These are phyloP conservation scores for Globisporangium solare DNA, from an alignment of 352 stramenopile genomes.

Conservation along the genomic window DNA sequence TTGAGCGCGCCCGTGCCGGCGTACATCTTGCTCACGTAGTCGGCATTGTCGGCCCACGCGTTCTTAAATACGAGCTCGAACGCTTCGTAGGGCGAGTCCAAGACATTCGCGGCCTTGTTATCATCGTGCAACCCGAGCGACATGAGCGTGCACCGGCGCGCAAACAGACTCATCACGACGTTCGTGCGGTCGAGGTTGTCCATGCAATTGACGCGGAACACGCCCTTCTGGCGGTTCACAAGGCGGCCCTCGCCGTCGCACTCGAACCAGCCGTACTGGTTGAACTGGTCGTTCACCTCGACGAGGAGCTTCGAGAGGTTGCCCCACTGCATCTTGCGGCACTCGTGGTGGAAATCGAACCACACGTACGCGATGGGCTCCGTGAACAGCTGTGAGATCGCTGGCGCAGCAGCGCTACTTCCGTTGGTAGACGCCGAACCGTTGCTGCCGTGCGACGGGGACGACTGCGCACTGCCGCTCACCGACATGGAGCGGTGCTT, in stretches of 20 bases:
- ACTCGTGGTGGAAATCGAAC: conserved; percentile 98
- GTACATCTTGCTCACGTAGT: conserved; percentile 93
- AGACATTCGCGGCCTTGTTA: conserved; percentile 24
- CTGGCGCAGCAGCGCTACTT: not conserved
- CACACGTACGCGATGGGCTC: conserved; percentile 87
- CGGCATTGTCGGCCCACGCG: conserved; percentile 94
- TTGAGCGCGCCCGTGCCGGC: conserved; percentile 93
- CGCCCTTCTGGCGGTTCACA: conserved; percentile 77
- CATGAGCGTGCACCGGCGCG: conserved; percentile 74
- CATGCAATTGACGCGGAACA: conserved; percentile 98
- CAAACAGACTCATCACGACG: conserved; percentile 95
- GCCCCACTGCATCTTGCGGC: conserved; percentile 91
- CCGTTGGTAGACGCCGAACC: not conserved
- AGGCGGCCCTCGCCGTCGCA: conserved; percentile 50
- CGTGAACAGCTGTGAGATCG: conserved; percentile 39
- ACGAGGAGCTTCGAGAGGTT: conserved; percentile 88
- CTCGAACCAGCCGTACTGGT: conserved; percentile 69
- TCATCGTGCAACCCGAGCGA: conserved; percentile 48
- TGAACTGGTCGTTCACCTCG: conserved; percentile 61
- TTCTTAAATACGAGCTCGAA: conserved; percentile 83
- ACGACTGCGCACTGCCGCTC: conserved; percentile 12
- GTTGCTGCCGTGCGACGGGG: conserved; percentile 14
- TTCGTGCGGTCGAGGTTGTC: conserved; percentile 97
- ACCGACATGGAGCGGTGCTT: conserved; percentile 2
- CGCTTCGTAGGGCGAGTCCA: conserved; percentile 48